Conservation (phyloP, 306 rosid species). For the Dryas octopetala region DNA sequence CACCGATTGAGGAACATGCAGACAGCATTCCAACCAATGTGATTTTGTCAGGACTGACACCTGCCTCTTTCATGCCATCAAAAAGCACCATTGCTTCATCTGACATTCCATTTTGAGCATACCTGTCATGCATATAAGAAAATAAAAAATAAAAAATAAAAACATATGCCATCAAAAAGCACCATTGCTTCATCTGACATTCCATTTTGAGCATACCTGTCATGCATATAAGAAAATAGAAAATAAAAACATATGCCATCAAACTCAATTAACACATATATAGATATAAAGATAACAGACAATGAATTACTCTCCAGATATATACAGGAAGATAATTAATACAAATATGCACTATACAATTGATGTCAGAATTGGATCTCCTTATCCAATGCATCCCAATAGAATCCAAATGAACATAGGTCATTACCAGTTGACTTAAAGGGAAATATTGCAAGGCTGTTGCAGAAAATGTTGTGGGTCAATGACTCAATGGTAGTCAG, state of each 20-base stretch:
- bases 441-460: background rate
- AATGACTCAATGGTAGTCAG: background rate
- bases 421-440: background rate
- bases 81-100: conserved; percentile 70
- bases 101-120: conserved; percentile 91
- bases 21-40: conserved; percentile 71
- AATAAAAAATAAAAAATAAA: background rate
- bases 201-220: conserved; percentile 92
- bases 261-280: background rate
- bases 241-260: background rate
- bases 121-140: conserved; percentile 47
- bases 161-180: conserved; percentile 21
- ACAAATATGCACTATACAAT: background rate
- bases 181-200: conserved; percentile 76
- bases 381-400: background rate
- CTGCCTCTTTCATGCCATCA: conserved; percentile 58
- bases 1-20: conserved; percentile 76
- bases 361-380: background rate
- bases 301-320: background rate
- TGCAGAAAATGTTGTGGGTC: too few relatives aligned
- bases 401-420: background rate
- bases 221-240: conserved; percentile 19
- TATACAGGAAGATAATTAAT: background rate
- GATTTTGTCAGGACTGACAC: conserved; percentile 61
- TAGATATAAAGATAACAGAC: background rate